Conservation (phyloP, 768 basidiomycete species). For the Phlebiopsis gigantea region DNA sequence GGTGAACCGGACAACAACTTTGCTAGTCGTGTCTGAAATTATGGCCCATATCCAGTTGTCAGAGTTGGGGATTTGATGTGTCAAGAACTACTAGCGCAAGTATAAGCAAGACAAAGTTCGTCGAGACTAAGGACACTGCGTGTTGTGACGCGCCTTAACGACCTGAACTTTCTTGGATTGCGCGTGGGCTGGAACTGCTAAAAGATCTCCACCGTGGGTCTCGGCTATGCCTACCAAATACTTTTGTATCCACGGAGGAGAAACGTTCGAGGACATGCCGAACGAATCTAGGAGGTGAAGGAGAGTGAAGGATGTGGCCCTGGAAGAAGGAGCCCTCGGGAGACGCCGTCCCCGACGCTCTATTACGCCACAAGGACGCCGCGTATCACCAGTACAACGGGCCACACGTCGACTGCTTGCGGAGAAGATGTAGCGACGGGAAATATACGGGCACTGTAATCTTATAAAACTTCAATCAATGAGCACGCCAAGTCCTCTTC, state of each 20-base stretch:
- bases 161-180: slow-evolving; percentile 55
- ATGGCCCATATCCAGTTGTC: slow-evolving; percentile 55
- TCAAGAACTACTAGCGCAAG: slow-evolving; percentile 43
- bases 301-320: too few species aligned
- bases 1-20: slow-evolving; percentile 50
- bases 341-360: too few species aligned
- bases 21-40: slow-evolving; percentile 51
- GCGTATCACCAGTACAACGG: not conserved
- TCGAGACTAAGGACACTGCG: not conserved
- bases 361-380: not conserved
- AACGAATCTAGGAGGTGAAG: not conserved
- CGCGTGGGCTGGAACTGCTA: slow-evolving; percentile 25
- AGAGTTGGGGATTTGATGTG: slow-evolving; percentile 31
- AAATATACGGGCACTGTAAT: too few species aligned
- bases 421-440: too few species aligned
- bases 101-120: not conserved
- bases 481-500: too few species aligned
- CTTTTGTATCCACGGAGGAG: slow-evolving; percentile 49
- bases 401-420: too few species aligned
- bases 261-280: slow-evolving; percentile 34
- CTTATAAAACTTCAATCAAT: too few species aligned
- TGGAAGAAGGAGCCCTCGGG: too few species aligned
- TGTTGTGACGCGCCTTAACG: slow-evolving; percentile 37
- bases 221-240: slow-evolving; percentile 49
- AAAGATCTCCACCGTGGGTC: slow-evolving; percentile 42